Evolutionary conservation across 192 early-diverging fungal genomes (phyloP), one percentile per base, ranked within the genome.

Genomic region (Podila epicladia): DNA sequence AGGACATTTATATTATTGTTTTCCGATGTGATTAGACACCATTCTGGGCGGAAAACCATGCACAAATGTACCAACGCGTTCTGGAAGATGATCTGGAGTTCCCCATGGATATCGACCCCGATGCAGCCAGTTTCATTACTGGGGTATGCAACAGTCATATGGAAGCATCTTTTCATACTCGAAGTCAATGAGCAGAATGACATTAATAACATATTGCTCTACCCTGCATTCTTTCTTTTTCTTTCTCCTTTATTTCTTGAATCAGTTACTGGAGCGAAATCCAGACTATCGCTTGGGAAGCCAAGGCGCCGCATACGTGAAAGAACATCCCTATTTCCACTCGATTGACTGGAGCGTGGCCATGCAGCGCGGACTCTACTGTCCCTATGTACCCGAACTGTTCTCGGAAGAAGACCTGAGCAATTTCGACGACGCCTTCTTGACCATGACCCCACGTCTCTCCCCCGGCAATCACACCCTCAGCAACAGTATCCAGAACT

Each of bases 291-390:
- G 96, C 11, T 79, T 97, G 5, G 95, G 95, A 22, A 72, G 74
- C 19, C 59, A 58, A 17, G 94, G 94, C 33, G 85, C 85, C 0
- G 76, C 76, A 4, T 89, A 94, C 9, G 91, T 97, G 58, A 94
- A 93, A 66, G 41, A 65, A 17, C 95, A 96, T 73, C 85, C 89
- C 1, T 96, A 92, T 65, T 97, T 97, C 75, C 72, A 75, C 31
- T 75, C 71, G 22, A 85, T 95, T 26, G 85, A 93, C 69, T 97
- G 94, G 94, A 89, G 93, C 22, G 85, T 89, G 28, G 89, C 95
- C 32, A 75, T 90, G 37, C 62, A 91, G 19, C 82, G 89, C 32
- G 75, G 85, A 53, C 76, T 91, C 19, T 51, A 83, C 5, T 90
- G 94, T 12, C 89, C 92, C 1, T 96, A 91, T 61, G 80, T 89